These are phyloP conservation scores for Keqinozyma sinolaborantium DNA, from an alignment of 1,139 yeast genomes.

Conservation along the genomic window DNA sequence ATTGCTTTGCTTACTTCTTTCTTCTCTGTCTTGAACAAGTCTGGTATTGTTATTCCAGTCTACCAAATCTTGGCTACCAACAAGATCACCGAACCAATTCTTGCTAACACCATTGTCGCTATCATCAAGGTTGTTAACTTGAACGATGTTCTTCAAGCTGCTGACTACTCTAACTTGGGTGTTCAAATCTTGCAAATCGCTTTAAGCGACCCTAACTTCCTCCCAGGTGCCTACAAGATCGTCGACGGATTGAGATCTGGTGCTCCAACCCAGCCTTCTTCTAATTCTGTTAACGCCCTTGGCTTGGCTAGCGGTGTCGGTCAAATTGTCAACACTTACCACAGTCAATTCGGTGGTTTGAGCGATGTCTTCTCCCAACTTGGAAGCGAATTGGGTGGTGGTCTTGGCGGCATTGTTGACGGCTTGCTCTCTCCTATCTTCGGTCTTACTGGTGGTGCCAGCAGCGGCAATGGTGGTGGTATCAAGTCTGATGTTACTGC, in stretches of 20 bases:
- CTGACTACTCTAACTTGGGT: constrained; percentile 26
- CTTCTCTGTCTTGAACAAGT: constrained; percentile 18
- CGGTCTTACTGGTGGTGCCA: constrained; percentile 7
- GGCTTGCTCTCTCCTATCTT: constrained; percentile 11
- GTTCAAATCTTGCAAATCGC: constrained; percentile 21
- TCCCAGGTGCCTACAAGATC: constrained; percentile 21
- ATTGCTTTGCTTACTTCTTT: constrained; percentile 14
- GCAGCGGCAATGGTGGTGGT: not conserved
- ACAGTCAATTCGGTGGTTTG: constrained; percentile 8
- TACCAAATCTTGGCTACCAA: constrained; percentile 17
- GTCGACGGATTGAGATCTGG: constrained; percentile 16
- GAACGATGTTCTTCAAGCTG: constrained; percentile 22
- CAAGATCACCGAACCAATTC: constrained; percentile 14
- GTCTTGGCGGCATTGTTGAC: constrained; percentile 13
- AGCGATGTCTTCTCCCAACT: constrained; percentile 8
- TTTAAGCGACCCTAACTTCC: constrained; percentile 22
- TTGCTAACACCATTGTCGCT: constrained; percentile 21
- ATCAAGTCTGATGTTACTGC: constrained; percentile 5
- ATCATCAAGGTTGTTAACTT: constrained; percentile 21
- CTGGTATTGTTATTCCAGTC: constrained; percentile 21
- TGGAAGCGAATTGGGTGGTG: constrained; percentile 9
- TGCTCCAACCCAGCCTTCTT: constrained; percentile 12
- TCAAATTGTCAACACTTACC: constrained; percentile 4
- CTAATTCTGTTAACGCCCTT: constrained; percentile 8
- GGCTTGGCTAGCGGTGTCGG: constrained; percentile 11